phyloP scores from a whole-genome alignment of 1,284 basidiomycete species.

The Wallemia hederae region DNA sequence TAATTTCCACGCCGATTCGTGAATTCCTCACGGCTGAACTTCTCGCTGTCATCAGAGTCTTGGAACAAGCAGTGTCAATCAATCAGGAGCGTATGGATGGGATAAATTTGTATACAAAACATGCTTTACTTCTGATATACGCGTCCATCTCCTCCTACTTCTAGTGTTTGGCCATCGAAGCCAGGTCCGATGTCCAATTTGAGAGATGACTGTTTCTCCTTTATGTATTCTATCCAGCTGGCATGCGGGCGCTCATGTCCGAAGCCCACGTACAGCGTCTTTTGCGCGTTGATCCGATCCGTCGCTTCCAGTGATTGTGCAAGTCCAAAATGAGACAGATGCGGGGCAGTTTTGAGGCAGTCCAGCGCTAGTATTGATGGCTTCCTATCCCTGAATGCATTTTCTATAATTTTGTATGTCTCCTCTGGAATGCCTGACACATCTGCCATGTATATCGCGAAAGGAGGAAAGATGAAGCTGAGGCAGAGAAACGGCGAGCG shows the following conservation, averaged over 20 bases:
- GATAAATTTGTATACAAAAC: background rate
- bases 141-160: background rate
- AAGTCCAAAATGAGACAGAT: background rate
- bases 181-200: background rate
- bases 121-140: background rate
- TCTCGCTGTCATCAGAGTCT: background rate
- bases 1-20: background rate
- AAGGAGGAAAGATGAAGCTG: slow-evolving; percentile 14
- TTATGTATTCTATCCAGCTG: background rate
- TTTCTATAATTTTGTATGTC: background rate
- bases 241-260: background rate
- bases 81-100: background rate
- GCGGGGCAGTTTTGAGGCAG: background rate
- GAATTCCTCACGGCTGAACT: background rate
- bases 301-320: background rate
- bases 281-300: background rate
- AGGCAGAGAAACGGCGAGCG: slow-evolving; percentile 14
- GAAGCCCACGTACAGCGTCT: background rate
- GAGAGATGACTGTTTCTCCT: background rate
- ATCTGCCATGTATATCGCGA: slow-evolving; percentile 15
- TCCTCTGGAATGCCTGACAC: slow-evolving; percentile 11
- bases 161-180: background rate
- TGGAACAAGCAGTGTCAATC: background rate
- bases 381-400: background rate
- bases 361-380: background rate